These are phyloP conservation scores for Leucogyrophana mollusca DNA, from an alignment of 768 basidiomycete genomes.

Conservation along the genomic window DNA sequence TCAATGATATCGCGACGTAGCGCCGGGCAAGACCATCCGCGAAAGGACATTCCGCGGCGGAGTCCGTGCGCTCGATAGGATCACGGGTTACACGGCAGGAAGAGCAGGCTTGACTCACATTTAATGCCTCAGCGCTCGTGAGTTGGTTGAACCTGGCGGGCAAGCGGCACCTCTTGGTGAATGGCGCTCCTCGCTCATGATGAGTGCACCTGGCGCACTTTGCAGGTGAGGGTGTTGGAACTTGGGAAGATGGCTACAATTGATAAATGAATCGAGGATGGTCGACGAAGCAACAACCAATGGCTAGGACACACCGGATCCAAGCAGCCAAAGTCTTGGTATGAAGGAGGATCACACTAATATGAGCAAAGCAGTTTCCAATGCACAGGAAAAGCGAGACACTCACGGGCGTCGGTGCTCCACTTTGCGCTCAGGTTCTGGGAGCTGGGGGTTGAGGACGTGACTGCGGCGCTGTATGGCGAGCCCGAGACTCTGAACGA, in stretches of 20 bases:
- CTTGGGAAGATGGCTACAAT: slow-evolving; percentile 68
- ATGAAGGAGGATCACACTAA: background rate
- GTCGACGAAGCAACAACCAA: slow-evolving; percentile 2
- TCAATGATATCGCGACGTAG: too few relatives aligned
- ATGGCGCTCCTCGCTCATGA: too few relatives aligned
- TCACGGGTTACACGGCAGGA: too few relatives aligned
- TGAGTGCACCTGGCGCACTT: too few relatives aligned
- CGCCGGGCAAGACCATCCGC: too few relatives aligned
- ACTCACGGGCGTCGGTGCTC: slow-evolving; percentile 82
- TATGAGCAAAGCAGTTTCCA: background rate
- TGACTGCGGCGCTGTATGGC: slow-evolving; percentile 95
- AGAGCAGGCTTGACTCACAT: too few relatives aligned
- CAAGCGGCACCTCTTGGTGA: too few relatives aligned
- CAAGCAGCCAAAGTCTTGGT: slow-evolving; percentile 78
- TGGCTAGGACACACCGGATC: slow-evolving; percentile 51
- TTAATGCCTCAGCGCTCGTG: too few relatives aligned
- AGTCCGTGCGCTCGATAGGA: too few relatives aligned
- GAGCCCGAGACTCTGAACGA: slow-evolving; percentile 86
- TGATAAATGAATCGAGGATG: background rate
- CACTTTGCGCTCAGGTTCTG: slow-evolving; percentile 57
- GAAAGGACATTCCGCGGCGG: too few relatives aligned
- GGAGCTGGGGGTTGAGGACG: slow-evolving; percentile 74
- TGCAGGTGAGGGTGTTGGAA: slow-evolving; percentile 83
- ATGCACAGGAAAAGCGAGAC: background rate
- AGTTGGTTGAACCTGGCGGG: too few relatives aligned